A percentile compares a stretch with the other conserved stretches of the same genome.
These are phyloP conservation scores for Podospora bellae-mahoneyi DNA, from an alignment of 495 filamentous ascomycete species.

Conservation along the genomic window DNA sequence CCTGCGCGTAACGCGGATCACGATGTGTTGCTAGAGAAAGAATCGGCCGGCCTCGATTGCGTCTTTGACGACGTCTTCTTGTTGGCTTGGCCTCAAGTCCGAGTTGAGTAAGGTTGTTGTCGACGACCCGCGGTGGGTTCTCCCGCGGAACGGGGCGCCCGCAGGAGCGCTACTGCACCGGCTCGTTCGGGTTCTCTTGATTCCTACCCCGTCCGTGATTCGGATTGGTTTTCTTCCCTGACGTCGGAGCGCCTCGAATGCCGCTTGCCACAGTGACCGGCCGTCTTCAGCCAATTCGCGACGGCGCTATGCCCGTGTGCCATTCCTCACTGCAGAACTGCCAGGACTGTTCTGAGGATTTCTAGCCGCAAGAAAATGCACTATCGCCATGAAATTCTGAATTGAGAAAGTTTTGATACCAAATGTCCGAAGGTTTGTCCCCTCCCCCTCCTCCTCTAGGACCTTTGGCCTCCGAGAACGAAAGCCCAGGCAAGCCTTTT, in stretches of 20 bases:
- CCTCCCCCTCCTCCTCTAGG: not conserved
- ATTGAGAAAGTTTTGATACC: not conserved
- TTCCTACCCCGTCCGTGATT: not conserved
- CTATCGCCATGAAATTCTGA: not conserved
- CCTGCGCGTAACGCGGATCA: not conserved
- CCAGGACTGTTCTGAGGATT: slow-evolving; percentile 4
- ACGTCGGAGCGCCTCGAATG: slow-evolving; percentile 4
- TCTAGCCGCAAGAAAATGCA: not conserved
- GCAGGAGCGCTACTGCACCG: slow-evolving; percentile 33
- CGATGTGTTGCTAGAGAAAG: not conserved
- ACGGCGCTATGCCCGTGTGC: slow-evolving; percentile 17
- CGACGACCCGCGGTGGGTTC: not conserved
- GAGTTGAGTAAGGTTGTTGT: not conserved
- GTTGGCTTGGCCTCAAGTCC: not conserved
- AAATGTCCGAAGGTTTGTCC: not conserved
- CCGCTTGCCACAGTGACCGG: not conserved
- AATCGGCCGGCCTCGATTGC: too few relatives aligned
- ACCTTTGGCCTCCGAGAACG: not conserved
- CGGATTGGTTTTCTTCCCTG: not conserved
- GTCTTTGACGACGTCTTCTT: too few relatives aligned
- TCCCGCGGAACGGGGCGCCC: slow-evolving; percentile 25
- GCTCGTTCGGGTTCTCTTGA: not conserved
- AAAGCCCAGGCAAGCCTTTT: not conserved
- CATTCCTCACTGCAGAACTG: slow-evolving; percentile 15
- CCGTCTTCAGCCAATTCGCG: not conserved